Percentiles rank a stretch among this genome's conserved stretches.
These are phyloP conservation scores for Amanita polypyramis DNA, from an alignment of 768 basidiomycete genomes.

Conservation along the genomic window DNA sequence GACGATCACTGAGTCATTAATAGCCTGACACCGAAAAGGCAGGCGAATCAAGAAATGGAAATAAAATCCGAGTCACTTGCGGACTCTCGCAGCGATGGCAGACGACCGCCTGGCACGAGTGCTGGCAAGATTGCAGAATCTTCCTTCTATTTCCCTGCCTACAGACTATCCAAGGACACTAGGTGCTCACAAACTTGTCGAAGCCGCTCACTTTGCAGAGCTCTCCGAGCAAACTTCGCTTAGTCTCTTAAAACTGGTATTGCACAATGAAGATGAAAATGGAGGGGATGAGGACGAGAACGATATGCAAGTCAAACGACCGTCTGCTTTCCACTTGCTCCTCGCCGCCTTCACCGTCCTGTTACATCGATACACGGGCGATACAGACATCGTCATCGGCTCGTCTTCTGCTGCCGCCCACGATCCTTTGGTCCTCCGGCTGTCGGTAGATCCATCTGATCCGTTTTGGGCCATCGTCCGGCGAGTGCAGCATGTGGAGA, in stretches of 20 bases:
- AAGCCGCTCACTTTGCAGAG: conserved; percentile 65
- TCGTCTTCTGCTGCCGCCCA: conserved; percentile 69
- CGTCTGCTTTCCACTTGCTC: conserved; percentile 86
- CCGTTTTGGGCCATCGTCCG: conserved; percentile 84
- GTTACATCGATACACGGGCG: conserved; percentile 90
- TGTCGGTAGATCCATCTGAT: conserved; percentile 76
- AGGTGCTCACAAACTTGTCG: conserved; percentile 67
- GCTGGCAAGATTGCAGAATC: conserved; percentile 56
- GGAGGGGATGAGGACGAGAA: conserved; percentile 38
- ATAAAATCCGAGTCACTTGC: too few species aligned
- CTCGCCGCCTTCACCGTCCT: conserved; percentile 88
- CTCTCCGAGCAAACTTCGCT: conserved; percentile 67
- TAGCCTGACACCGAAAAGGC: too few species aligned
- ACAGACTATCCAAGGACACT: conserved; percentile 87
- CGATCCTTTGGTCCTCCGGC: conserved; percentile 75
- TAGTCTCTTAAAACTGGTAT: conserved; percentile 73
- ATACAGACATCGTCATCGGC: conserved; percentile 87
- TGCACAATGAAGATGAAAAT: conserved; percentile 52
- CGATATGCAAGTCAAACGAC: conserved; percentile 27
- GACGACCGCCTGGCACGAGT: conserved; percentile 45
- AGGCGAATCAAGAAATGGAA: not conserved
- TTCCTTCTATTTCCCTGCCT: conserved; percentile 86
- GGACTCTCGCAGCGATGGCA: conserved; percentile 23
- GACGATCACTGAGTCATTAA: not conserved
- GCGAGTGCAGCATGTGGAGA: conserved; percentile 76